These are phyloP conservation scores for Fusarium humuli DNA, from an alignment of 2,329 filamentous ascomycete genomes.

Conservation along the genomic window DNA sequence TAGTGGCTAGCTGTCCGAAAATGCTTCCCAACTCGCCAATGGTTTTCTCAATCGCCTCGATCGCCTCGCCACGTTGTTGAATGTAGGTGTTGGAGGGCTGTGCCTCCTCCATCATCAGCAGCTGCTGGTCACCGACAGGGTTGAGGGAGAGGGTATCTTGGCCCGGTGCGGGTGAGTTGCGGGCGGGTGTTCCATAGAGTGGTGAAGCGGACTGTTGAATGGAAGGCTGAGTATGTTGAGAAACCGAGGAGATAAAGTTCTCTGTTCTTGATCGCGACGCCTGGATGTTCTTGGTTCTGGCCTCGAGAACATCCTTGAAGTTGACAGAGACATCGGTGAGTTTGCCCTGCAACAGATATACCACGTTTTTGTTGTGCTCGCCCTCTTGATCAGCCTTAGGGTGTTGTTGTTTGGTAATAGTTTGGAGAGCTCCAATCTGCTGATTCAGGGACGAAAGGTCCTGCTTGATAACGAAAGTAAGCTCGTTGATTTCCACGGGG, in stretches of 20 bases:
- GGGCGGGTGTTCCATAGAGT: slow-evolving; percentile 82
- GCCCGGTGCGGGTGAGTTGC: slow-evolving; percentile 73
- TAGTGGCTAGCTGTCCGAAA: slow-evolving; percentile 92
- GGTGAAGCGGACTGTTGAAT: slow-evolving; percentile 84
- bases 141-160: slow-evolving; percentile 86
- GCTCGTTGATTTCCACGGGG: slow-evolving; percentile 95
- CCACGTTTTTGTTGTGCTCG: slow-evolving; percentile 98
- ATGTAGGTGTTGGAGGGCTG: slow-evolving; percentile 89
- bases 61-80: slow-evolving; percentile 91
- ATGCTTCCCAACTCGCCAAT: slow-evolving; percentile 91
- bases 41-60: slow-evolving; percentile 95
- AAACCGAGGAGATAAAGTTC: slow-evolving; percentile 94
- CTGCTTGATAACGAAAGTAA: slow-evolving; percentile 98
- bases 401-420: slow-evolving; percentile 80
- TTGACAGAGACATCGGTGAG: slow-evolving; percentile 92
- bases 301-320: slow-evolving; percentile 97
- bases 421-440: slow-evolving; percentile 86
- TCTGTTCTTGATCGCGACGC: slow-evolving; percentile 91
- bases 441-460: slow-evolving; percentile 86
- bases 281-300: slow-evolving; percentile 97
- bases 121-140: slow-evolving; percentile 83
- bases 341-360: slow-evolving; percentile 90
- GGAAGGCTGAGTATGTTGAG: slow-evolving; percentile 76
- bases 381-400: slow-evolving; percentile 82
- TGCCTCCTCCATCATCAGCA: slow-evolving; percentile 92